These are phyloP conservation scores for Achaetomiella virescens DNA, from an alignment of 495 filamentous ascomycete species.

Conservation along the genomic window DNA sequence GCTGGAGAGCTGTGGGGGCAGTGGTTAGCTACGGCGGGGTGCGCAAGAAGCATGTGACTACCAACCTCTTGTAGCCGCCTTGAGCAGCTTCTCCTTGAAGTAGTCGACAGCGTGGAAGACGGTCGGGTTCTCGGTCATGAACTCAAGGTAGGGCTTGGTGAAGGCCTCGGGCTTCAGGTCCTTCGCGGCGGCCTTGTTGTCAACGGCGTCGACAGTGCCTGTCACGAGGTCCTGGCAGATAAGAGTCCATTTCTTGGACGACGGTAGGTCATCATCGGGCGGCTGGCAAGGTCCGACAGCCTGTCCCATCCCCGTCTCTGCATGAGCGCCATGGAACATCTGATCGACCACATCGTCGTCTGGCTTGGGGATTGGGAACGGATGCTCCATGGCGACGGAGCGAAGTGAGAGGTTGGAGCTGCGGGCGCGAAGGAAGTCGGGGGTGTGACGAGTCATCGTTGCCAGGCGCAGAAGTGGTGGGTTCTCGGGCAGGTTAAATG, in stretches of 20 bases:
- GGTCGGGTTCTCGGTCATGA: conserved; percentile 84
- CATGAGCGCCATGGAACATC: conserved; percentile 89
- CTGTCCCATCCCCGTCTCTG: conserved; percentile 95
- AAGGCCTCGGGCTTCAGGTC: conserved; percentile 54
- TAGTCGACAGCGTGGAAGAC: conserved; percentile 81
- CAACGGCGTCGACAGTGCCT: conserved; percentile 5
- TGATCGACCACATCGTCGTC: conserved; percentile 87
- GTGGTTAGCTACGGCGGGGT: neutral
- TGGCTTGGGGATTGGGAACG: conserved; percentile 12
- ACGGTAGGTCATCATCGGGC: conserved; percentile 94
- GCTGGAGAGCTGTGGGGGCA: conserved; percentile 56
- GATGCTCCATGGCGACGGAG: conserved; percentile 21
- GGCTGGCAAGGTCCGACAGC: conserved; percentile 83
- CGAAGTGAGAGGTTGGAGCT: conserved; percentile 39
- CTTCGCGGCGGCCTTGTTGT: conserved; percentile 27
- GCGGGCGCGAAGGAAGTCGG: conserved; percentile 36
- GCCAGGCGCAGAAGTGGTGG: neutral
- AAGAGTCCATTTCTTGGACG: conserved; percentile 94
- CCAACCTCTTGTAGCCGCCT: conserved; percentile 60
- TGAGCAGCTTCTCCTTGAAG: conserved; percentile 64
- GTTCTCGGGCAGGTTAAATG: neutral
- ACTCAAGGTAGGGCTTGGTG: conserved; percentile 78
- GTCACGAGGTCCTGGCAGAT: conserved; percentile 73
- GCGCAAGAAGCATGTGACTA: neutral
- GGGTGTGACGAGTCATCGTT: conserved; percentile 37